Percentiles rank a stretch among this genome's conserved stretches.
Conservation (phyloP, 1,284 basidiomycete genomes). For the Moniliophthora roreri region DNA sequence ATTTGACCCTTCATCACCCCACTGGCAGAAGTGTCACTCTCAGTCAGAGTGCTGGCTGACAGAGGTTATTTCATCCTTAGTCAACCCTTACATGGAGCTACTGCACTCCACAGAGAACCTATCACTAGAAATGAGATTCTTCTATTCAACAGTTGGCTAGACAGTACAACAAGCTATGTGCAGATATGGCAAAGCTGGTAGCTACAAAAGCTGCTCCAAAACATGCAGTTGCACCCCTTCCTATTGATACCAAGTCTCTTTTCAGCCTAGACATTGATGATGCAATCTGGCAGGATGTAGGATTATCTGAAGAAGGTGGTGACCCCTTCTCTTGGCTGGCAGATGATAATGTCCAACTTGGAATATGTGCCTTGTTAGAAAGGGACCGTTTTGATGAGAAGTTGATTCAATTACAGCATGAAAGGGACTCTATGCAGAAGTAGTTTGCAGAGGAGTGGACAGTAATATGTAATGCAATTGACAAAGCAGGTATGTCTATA, state of each 20-base stretch:
- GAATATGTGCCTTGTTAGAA: conserved; percentile 6
- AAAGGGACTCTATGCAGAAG: background rate
- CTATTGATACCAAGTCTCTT: conserved; percentile 13
- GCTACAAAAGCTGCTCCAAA: conserved; percentile 10
- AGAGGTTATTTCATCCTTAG: too few relatives aligned
- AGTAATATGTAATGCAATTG: background rate
- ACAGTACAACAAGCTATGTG: conserved; percentile 5
- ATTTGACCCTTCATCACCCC: too few relatives aligned
- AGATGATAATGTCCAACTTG: conserved; percentile 1
- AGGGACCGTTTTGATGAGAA: conserved; percentile 12
- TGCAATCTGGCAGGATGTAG: conserved; percentile 21
- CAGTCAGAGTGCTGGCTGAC: too few relatives aligned
- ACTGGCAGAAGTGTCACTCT: too few relatives aligned
- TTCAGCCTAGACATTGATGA: conserved; percentile 22
- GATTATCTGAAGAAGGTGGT: conserved; percentile 12
- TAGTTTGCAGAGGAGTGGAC: conserved; percentile 10
- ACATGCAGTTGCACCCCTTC: conserved; percentile 12
- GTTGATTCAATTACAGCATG: background rate
- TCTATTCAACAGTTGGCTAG: conserved; percentile 2
- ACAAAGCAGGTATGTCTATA: too few relatives aligned
- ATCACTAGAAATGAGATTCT: conserved; percentile 4
- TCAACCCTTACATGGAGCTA: too few relatives aligned
- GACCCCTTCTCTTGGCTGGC: conserved; percentile 4
- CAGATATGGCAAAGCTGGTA: conserved; percentile 7
- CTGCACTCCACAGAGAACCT: too few relatives aligned